Base-by-base conservation (phyloP, 257 asterid species). In the Lithospermum erythrorhizon region DNA sequence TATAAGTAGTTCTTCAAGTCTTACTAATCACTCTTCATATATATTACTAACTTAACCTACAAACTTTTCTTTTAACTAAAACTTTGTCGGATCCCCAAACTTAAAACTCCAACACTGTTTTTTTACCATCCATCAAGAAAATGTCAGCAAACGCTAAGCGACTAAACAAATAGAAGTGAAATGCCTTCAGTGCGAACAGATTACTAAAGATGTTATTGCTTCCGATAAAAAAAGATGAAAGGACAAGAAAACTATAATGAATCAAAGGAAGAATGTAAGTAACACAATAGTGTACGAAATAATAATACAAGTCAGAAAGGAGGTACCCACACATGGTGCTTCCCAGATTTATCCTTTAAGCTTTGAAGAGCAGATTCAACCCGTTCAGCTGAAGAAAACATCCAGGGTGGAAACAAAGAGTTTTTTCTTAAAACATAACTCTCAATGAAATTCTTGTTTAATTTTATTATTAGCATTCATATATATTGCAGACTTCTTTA, bases 321-420 rank as follows among this genome's bases (percentile, higher is more conserved):
- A 78, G 95, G 94, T 90, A 90, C 98, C 98, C 95, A 85, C 95
- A 90, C 95, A 87, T 90, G 93, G 78, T 83, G 96, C 96, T 85
- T 87, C 87, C 95, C 96, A 20, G 94, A 52, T 68, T 90, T 95
- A 61, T 52, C 59, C 73, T 75, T 75, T 73, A 90, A 77, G 68
- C 78, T 79, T 58, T 81, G 79, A 45, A 87, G 67, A 15, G 96
- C 94, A 64, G 87, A 76, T 72, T 77, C 72, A 60, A 87, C 95
- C 59, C 87, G 81, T 63, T 90, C 96, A 78, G 72, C 98, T 90
- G 89, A 59, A 60, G 64, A 54, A 61, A 55, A 63, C 67, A 41
- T 30, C 63, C 65, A 21, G 15, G 19, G 51, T 52, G 30, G 23
- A 29, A 37, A 32, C 21, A 58, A 45, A 23, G 17, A 47, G 17